Percentiles rank a stretch among this genome's conserved stretches.
Evolutionary conservation across 306 rosid species (phyloP).

Genomic region (Malus sylvestris): DNA sequence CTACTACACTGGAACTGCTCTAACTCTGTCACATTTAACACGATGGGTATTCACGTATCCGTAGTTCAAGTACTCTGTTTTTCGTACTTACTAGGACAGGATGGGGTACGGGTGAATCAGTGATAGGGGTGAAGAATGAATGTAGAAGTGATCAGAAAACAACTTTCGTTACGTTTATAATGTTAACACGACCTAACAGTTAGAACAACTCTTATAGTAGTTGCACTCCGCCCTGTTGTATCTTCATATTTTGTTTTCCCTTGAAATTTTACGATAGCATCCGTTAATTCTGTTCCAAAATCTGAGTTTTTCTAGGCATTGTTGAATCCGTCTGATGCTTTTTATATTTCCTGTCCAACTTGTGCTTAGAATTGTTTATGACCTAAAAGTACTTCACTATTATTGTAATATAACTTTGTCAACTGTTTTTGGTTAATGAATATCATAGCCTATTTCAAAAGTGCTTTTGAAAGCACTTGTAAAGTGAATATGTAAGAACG

Average conservation of each 20-base stretch:
- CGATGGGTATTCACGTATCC: not conserved
- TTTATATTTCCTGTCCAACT: not conserved
- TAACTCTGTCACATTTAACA: not conserved
- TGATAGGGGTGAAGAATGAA: not conserved
- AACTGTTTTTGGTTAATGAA: too few species aligned
- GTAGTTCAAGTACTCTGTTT: not conserved
- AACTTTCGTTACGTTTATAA: not conserved
- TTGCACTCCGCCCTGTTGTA: not conserved
- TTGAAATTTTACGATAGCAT: not conserved
- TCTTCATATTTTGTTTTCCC: not conserved
- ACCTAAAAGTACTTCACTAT: too few species aligned
- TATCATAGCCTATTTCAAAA: too few species aligned
- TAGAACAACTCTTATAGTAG: not conserved
- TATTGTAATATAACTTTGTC: too few species aligned
- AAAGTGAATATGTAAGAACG: too few species aligned
- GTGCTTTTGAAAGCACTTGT: too few species aligned
- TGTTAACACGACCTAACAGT: slow-evolving; percentile 2
- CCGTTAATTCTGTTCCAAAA: not conserved
- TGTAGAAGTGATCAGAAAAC: not conserved
- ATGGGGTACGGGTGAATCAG: not conserved
- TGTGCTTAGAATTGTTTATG: not conserved
- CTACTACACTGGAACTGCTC: too few species aligned
- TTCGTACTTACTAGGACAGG: not conserved
- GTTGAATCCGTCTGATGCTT: not conserved
- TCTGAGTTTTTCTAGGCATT: not conserved